Percentiles rank a stretch among this genome's conserved stretches.
phyloP scores from a whole-genome alignment of 2,329 filamentous ascomycete genomes.

The Raffaelea deltoideospora region DNA sequence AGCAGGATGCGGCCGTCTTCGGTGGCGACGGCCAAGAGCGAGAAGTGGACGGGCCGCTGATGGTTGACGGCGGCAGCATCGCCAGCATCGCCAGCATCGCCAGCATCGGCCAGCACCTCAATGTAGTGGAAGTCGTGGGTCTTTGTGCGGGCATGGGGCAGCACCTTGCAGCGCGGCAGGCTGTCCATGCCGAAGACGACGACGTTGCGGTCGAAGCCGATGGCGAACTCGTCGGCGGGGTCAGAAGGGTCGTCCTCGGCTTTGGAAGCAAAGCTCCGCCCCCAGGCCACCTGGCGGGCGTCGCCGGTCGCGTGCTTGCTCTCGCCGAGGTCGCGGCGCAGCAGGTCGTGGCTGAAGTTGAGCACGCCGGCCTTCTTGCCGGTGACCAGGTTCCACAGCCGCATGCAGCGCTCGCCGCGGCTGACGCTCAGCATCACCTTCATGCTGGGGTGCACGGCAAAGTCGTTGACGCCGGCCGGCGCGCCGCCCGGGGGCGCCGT shows the following conservation, averaged over 20 bases:
- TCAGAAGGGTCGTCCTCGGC: background rate
- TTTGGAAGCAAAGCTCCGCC: constrained; percentile 20
- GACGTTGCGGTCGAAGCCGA: constrained; percentile 75
- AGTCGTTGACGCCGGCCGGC: constrained; percentile 83
- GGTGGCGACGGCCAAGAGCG: constrained; percentile 61
- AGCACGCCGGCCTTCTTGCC: constrained; percentile 90
- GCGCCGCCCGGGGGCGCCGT: constrained; percentile 69
- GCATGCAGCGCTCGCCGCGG: constrained; percentile 79
- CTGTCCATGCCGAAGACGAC: constrained; percentile 83
- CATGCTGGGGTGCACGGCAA: constrained; percentile 89
- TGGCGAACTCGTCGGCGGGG: constrained; percentile 66
- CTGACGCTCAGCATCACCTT: constrained; percentile 92
- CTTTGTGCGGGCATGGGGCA: constrained; percentile 57
- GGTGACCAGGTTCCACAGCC: constrained; percentile 92
- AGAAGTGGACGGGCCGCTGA: constrained; percentile 8
- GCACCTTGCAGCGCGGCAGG: constrained; percentile 58
- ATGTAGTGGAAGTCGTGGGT: constrained; percentile 72
- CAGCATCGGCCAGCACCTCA: constrained; percentile 24
- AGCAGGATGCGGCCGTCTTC: constrained; percentile 83
- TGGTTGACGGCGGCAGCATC: too few relatives aligned
- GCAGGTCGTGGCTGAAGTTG: constrained; percentile 61
- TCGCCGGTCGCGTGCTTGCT: constrained; percentile 65
- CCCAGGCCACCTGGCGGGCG: constrained; percentile 68
- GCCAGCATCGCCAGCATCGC: too few relatives aligned
- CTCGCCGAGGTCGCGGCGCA: constrained; percentile 58